phyloP scores from a whole-genome alignment of 106 monocot genomes.

The Cymbidium sinense region DNA sequence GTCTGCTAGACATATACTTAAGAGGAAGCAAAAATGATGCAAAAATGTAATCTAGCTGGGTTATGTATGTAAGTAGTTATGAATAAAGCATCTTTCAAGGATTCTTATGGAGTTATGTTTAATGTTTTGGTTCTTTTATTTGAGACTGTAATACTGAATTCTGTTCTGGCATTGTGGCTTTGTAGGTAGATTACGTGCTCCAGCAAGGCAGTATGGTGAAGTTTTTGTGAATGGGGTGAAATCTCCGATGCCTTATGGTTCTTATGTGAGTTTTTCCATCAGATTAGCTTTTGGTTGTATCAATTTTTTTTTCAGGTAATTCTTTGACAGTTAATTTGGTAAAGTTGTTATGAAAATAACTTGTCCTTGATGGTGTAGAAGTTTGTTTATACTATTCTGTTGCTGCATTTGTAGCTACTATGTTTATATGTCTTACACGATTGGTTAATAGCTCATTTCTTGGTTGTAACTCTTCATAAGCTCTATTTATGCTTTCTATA shows the following conservation, averaged over 20 bases:
- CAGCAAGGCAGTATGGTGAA: slow-evolving; percentile 77
- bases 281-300: neutral
- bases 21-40: neutral
- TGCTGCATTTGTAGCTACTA: neutral
- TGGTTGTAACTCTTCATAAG: neutral
- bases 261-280: slow-evolving; percentile 64
- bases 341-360: neutral
- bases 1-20: neutral
- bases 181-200: slow-evolving; percentile 60
- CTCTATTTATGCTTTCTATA: neutral
- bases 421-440: neutral
- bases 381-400: neutral
- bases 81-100: neutral
- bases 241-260: slow-evolving; percentile 71
- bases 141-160: neutral
- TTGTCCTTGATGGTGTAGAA: neutral
- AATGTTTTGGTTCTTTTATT: neutral
- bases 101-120: neutral
- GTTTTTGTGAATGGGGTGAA: slow-evolving; percentile 86
- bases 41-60: neutral
- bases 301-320: neutral
- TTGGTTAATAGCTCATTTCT: neutral
- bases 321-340: neutral
- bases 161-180: slow-evolving; percentile 9
- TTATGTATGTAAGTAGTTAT: neutral